Evolutionary conservation across 139 green algal genomes (phyloP).

Genomic region (Eudorina sp.): DNA sequence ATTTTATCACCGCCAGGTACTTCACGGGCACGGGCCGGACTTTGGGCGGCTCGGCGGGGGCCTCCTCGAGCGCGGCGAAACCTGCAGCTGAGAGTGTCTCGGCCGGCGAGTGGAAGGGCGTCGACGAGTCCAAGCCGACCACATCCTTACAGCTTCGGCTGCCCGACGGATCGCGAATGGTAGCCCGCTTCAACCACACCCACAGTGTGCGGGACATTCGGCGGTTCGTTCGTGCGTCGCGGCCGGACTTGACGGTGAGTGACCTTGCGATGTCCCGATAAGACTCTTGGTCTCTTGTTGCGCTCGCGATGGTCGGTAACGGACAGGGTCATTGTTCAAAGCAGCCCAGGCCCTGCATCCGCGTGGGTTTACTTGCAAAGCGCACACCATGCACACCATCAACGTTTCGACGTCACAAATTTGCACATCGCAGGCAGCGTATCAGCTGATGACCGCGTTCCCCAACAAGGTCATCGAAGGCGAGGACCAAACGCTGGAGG

Average conservation of each 20-base stretch:
- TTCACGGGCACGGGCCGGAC: conserved; percentile 81
- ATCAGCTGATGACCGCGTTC: conserved; percentile 82
- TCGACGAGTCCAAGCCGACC: conserved; percentile 78
- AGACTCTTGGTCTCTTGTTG: no score
- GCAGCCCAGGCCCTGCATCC: no score
- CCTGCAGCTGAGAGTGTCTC: not conserved
- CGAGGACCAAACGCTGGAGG: conserved; percentile 80
- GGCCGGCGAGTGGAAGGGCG: conserved; percentile 78
- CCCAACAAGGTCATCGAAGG: conserved; percentile 76
- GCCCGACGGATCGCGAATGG: conserved; percentile 84
- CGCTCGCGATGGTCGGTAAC: no score
- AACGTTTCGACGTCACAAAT: no score
- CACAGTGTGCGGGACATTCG: conserved; percentile 89
- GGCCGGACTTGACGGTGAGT: conserved; percentile 68
- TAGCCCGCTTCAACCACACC: conserved; percentile 87
- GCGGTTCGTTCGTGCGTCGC: conserved; percentile 82
- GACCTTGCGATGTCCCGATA: no score
- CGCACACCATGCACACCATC: no score
- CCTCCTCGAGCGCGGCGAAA: conserved; percentile 21
- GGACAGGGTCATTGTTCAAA: no score
- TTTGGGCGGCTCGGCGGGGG: conserved; percentile 39
- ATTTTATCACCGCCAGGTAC: conserved; percentile 54
- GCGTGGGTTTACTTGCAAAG: no score
- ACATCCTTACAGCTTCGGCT: conserved; percentile 92
- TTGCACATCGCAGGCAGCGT: conserved; percentile 52